A percentile compares a stretch with the other conserved stretches of the same genome.
Conservation (phyloP, 1,284 basidiomycete species). For the Singerocomus inundabilis region DNA sequence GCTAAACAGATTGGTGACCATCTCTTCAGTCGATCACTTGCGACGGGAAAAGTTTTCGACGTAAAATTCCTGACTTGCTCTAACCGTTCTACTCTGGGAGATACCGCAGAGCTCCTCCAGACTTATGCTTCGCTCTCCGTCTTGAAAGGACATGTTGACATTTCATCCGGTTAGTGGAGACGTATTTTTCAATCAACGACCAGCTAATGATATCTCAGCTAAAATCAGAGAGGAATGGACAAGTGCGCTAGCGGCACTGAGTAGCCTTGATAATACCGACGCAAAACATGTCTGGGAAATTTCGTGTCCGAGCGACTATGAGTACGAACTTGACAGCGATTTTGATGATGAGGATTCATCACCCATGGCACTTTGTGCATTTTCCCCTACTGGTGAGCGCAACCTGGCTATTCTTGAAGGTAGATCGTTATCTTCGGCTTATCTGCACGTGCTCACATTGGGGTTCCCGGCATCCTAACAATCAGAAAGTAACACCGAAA, state of each 20-base stretch:
- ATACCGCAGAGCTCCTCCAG: neutral
- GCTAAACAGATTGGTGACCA: slow-evolving; percentile 6
- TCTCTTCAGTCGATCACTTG: slow-evolving; percentile 20
- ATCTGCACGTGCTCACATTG: neutral
- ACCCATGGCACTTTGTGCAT: neutral
- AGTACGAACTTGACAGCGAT: slow-evolving; percentile 30
- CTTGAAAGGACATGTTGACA: slow-evolving; percentile 14
- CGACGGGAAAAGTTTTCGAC: slow-evolving; percentile 23
- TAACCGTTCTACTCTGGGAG: neutral
- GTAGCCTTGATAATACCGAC: neutral
- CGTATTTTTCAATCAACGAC: neutral
- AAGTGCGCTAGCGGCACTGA: neutral
- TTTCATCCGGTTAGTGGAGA: slow-evolving; percentile 10
- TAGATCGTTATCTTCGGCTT: neutral
- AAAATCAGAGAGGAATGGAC: slow-evolving; percentile 10
- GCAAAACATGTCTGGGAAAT: slow-evolving; percentile 9
- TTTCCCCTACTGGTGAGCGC: neutral
- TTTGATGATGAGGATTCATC: slow-evolving; percentile 22
- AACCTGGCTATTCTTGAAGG: slow-evolving; percentile 2
- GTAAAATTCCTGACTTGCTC: slow-evolving; percentile 18
- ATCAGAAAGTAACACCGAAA: slow-evolving; percentile 1
- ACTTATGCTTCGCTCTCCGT: slow-evolving; percentile 21
- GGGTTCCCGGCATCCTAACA: slow-evolving; percentile 1
- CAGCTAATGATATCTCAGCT: slow-evolving; percentile 12
- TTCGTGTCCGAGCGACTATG: slow-evolving; percentile 12